A percentile compares a stretch with the other conserved stretches of the same genome.
Conservation (phyloP, 345 rosid genomes). For the Pugionium dolabratum region DNA sequence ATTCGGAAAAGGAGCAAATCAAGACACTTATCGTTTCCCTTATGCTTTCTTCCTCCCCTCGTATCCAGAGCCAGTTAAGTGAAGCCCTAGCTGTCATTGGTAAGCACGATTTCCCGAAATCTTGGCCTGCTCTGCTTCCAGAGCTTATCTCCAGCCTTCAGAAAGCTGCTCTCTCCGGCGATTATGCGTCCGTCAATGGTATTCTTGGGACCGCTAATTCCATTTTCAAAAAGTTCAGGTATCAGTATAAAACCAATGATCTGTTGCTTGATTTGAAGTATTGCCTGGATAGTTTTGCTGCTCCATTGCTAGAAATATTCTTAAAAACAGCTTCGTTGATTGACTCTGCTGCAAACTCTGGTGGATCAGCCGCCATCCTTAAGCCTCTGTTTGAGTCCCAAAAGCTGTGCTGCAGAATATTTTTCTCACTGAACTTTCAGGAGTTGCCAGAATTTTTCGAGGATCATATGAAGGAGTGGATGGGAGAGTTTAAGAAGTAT, state of each 20-base stretch:
- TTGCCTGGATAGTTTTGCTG: conserved; percentile 70
- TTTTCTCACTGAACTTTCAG: conserved; percentile 81
- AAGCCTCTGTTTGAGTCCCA: conserved; percentile 79
- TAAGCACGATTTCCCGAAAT: conserved; percentile 85
- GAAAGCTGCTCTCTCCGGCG: conserved; percentile 47
- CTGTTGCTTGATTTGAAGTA: conserved; percentile 78
- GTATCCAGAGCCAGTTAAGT: conserved; percentile 90
- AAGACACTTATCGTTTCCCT: conserved; percentile 77
- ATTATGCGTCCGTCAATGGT: conserved; percentile 76
- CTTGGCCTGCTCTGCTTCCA: conserved; percentile 82
- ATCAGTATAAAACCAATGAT: conserved; percentile 78
- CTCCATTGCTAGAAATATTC: conserved; percentile 70
- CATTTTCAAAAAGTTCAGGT: conserved; percentile 81
- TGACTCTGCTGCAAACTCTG: conserved; percentile 55
- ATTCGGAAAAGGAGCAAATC: conserved; percentile 81
- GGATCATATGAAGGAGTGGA: conserved; percentile 96
- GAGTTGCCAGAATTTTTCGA: conserved; percentile 95
- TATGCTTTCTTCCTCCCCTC: conserved; percentile 76
- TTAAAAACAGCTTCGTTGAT: conserved; percentile 62
- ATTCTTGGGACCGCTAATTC: conserved; percentile 91
- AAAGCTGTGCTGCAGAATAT: conserved; percentile 83
- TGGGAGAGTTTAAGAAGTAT: conserved; percentile 82
- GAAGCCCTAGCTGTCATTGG: conserved; percentile 90
- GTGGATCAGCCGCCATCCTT: conserved; percentile 49
- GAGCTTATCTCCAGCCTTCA: conserved; percentile 69